These are phyloP conservation scores for Isatis tinctoria DNA, from an alignment of 345 rosid genomes.

Conservation along the genomic window DNA sequence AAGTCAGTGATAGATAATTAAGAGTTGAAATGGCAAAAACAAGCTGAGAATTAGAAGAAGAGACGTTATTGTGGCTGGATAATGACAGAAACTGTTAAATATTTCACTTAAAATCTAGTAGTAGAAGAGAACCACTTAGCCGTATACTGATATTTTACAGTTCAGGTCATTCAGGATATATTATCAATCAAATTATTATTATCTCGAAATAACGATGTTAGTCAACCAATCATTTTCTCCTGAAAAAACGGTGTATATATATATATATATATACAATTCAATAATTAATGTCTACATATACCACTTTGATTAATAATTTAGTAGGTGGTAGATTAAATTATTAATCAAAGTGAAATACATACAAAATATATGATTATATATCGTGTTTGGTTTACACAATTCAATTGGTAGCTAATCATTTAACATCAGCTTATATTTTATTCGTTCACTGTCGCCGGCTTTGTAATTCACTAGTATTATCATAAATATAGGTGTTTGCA, in stretches of 20 bases:
- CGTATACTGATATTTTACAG: background rate
- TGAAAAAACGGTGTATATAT: background rate
- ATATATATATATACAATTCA: background rate
- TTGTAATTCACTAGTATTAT: background rate
- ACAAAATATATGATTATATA: background rate
- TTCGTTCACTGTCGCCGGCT: background rate
- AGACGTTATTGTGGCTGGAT: conserved; percentile 17
- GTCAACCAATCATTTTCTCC: background rate
- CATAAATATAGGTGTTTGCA: background rate
- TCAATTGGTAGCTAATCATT: background rate
- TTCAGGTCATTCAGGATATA: background rate
- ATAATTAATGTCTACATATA: background rate
- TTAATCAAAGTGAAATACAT: background rate
- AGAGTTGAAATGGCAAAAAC: conserved; percentile 4
- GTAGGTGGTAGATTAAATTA: background rate
- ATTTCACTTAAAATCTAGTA: conserved; percentile 2
- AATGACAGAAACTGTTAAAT: conserved; percentile 13
- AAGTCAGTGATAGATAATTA: conserved; percentile 26
- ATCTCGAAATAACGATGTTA: background rate
- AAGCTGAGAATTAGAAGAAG: conserved; percentile 19
- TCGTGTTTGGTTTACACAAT: background rate
- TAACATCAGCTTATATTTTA: background rate
- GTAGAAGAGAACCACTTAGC: background rate
- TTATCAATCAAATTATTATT: background rate
- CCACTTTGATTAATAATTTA: too few relatives aligned